Evolutionary conservation across 2,329 filamentous ascomycete genomes (phyloP), one percentile per base, ranked within the genome.

Genomic region (Chaetomiaceae sp.): DNA sequence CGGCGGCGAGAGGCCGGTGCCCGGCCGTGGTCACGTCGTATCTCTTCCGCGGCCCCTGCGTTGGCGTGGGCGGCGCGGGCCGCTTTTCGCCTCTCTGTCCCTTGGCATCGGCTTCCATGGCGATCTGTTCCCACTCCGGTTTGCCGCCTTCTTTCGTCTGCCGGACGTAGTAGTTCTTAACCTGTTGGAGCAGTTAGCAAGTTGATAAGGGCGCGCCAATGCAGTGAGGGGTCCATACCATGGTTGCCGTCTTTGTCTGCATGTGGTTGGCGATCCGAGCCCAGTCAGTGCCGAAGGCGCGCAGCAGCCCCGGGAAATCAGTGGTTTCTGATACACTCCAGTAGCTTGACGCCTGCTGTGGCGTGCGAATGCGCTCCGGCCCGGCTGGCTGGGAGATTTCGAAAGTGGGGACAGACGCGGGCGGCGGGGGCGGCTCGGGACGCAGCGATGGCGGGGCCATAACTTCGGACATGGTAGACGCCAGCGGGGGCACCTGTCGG

Each of bases 301-400:
- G 76, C 38, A 93, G 71, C 48, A 88, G 73, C 46, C 74, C 76
- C 29, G 83, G 81, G 64, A 93, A 93, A 58, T 90, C 86, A 38
- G 76, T 84, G 45, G 84, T 76, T 66, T 93, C 87, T 1, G 84
- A 84, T 18, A 91, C 86, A 58, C 86, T 91, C 87, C 87, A 93
- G 63, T 93, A 93, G 64, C 86, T 91, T 1, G 84, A 88, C 12
- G 84, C 79, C 54, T 83, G 81, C 45, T 68, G 68, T 18, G 72
- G 71, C 9, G 67, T 64, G 48, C 76, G 77, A 20, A 52, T 58
- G 35, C 75, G 74, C 55, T 81, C 76, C 29, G 66, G 62, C 32
- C 67, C 66, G 12, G 64, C 45, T 19, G 62, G 57, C 49, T 71
- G 69, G 2, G 65, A 57, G 39, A 78, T 60, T 49, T 78, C 77